phyloP scores from a whole-genome alignment of 2,329 filamentous ascomycete genomes.

The Neurospora sp. region DNA sequence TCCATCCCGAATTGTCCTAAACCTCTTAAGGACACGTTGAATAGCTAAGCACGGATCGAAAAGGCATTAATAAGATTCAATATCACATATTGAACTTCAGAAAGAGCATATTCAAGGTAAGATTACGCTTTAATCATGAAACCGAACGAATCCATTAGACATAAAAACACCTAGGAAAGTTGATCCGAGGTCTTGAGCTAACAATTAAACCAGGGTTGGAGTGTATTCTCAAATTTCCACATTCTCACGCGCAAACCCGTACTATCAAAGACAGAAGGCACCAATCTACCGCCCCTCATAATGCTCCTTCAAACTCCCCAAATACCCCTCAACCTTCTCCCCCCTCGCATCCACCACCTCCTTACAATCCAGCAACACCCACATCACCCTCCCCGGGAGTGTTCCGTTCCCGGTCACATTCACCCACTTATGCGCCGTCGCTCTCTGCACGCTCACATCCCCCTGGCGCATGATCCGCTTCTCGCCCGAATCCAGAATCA shows the following conservation, averaged over 20 bases:
- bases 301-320: not conserved
- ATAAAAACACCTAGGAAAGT: too few relatives aligned
- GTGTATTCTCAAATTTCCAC: not conserved
- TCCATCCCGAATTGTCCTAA: too few relatives aligned
- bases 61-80: too few relatives aligned
- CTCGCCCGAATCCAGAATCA: constrained; percentile 34
- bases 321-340: not conserved
- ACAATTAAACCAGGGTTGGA: too few relatives aligned
- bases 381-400: not conserved
- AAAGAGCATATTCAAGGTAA: too few relatives aligned
- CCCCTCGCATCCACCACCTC: not conserved
- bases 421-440: constrained; percentile 33
- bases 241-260: not conserved
- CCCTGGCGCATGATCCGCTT: constrained; percentile 29
- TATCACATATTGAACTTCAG: too few relatives aligned
- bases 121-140: too few relatives aligned
- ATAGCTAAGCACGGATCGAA: too few relatives aligned
- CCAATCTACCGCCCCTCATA: not conserved
- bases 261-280: not conserved
- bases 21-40: too few relatives aligned
- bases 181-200: too few relatives aligned
- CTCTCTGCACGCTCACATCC: constrained; percentile 36
- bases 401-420: not conserved
- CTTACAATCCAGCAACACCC: not conserved
- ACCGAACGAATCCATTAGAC: too few relatives aligned